A percentile compares a stretch with the other conserved stretches of the same genome.
Conservation (phyloP, 2,329 filamentous ascomycete species). For the Cercospora brassicicola region DNA sequence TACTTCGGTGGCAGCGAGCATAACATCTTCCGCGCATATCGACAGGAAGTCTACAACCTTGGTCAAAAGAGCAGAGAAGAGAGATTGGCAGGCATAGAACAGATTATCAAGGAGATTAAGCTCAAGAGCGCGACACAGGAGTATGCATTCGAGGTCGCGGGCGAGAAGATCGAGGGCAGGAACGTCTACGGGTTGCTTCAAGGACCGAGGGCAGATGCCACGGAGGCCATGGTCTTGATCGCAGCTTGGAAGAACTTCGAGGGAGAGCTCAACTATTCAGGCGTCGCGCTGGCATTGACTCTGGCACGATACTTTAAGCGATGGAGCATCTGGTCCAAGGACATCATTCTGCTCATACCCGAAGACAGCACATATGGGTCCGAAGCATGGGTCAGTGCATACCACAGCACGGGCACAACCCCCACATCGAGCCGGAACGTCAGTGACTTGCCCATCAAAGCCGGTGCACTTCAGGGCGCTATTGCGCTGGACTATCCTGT, state of each 20-base stretch:
- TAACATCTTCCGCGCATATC: constrained; percentile 87
- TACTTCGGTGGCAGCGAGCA: constrained; percentile 97
- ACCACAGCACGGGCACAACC: constrained; percentile 83
- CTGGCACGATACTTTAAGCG: constrained; percentile 92
- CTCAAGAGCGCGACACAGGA: constrained; percentile 86
- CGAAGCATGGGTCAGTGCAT: constrained; percentile 96
- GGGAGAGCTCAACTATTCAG: constrained; percentile 77
- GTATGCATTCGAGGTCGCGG: constrained; percentile 80
- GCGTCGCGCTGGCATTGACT: constrained; percentile 81
- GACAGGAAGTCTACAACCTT: constrained; percentile 73
- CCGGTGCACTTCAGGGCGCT: constrained; percentile 87
- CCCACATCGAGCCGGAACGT: constrained; percentile 54
- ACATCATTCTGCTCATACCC: constrained; percentile 88
- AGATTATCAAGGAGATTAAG: constrained; percentile 74
- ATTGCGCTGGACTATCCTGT: constrained; percentile 87
- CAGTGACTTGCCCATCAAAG: constrained; percentile 79
- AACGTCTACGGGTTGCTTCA: constrained; percentile 94
- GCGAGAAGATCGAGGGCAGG: constrained; percentile 71
- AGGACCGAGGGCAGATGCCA: constrained; percentile 91
- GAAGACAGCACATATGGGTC: constrained; percentile 86
- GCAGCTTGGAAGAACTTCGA: constrained; percentile 84
- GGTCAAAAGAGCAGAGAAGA: constrained; percentile 47
- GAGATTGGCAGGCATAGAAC: constrained; percentile 58
- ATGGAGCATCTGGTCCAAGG: constrained; percentile 98
- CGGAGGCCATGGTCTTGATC: constrained; percentile 91